Conservation (phyloP, 495 filamentous ascomycete species). For the Rhypophila decipiens region DNA sequence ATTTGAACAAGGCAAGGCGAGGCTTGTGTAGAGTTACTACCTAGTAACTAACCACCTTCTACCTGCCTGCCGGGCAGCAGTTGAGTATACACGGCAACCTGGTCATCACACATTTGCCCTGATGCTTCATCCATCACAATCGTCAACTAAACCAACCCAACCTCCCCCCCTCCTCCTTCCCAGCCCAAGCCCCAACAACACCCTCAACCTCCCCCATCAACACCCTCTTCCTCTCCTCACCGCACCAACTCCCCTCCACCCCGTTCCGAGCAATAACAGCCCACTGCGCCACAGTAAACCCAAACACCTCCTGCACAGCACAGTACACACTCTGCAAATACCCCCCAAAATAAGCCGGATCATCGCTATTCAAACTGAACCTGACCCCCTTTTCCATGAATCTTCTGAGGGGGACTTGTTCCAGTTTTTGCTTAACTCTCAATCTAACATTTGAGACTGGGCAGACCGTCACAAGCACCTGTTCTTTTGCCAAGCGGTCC, state of each 20-base stretch:
- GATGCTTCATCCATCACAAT: too few species aligned
- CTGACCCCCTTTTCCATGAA: slow-evolving; percentile 60
- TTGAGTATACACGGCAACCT: too few species aligned
- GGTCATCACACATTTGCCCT: too few species aligned
- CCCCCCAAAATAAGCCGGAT: slow-evolving; percentile 76
- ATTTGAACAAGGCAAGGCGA: too few species aligned
- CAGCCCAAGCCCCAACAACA: slow-evolving; percentile 16
- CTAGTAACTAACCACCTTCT: too few species aligned
- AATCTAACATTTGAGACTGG: slow-evolving; percentile 68
- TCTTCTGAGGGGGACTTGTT: slow-evolving; percentile 54
- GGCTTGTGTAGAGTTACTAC: too few species aligned
- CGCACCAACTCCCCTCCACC: slow-evolving; percentile 59
- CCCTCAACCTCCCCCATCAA: slow-evolving; percentile 32
- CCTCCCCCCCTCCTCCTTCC: slow-evolving; percentile 1
- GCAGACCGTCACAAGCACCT: slow-evolving; percentile 61
- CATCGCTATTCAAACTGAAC: slow-evolving; percentile 70
- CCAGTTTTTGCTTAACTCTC: slow-evolving; percentile 49
- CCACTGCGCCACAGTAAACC: slow-evolving; percentile 58
- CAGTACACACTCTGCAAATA: slow-evolving; percentile 74
- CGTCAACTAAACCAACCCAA: slow-evolving; percentile 1
- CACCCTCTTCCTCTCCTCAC: slow-evolving; percentile 37
- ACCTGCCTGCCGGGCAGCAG: too few species aligned
- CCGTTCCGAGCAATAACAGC: slow-evolving; percentile 51
- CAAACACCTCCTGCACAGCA: slow-evolving; percentile 66
- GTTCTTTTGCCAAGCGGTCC: slow-evolving; percentile 46